Evolutionary conservation across 2,329 filamentous ascomycete species (phyloP).

Genomic region (Nemania sp.): DNA sequence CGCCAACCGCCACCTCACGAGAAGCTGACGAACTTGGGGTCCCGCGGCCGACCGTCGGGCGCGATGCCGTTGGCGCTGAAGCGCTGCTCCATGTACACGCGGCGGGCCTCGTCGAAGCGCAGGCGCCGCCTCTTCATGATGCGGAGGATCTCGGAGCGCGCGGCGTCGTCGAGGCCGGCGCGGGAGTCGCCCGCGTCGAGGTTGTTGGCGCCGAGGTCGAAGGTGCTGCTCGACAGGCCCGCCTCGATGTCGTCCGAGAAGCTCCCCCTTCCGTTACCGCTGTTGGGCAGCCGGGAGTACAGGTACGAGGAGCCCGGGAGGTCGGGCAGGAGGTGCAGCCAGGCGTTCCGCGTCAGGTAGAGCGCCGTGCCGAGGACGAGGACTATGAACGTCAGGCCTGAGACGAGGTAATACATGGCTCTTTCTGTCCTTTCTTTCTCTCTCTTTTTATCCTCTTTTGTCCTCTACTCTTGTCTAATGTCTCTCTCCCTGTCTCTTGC

Average conservation of each 20-base stretch:
- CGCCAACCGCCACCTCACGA: constrained; percentile 51
- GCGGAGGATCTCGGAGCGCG: constrained; percentile 79
- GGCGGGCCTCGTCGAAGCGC: constrained; percentile 87
- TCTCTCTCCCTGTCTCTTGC: too few relatives aligned
- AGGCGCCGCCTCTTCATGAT: constrained; percentile 89
- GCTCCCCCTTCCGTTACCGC: too few relatives aligned
- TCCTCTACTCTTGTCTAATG: too few relatives aligned
- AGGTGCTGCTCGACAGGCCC: constrained; percentile 80
- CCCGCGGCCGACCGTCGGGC: constrained; percentile 81
- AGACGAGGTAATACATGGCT: constrained; percentile 75
- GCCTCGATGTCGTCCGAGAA: constrained; percentile 88
- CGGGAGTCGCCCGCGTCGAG: constrained; percentile 78
- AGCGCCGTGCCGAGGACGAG: constrained; percentile 74
- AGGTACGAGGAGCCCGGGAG: constrained; percentile 48
- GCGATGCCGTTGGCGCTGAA: constrained; percentile 90
- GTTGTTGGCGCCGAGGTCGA: constrained; percentile 86
- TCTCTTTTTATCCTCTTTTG: too few relatives aligned
- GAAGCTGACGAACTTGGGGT: constrained; percentile 97
- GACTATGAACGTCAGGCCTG: constrained; percentile 72
- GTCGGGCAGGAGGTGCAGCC: constrained; percentile 70
- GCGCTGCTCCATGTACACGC: constrained; percentile 81
- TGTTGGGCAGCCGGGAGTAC: constrained; percentile 74
- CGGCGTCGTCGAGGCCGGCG: constrained; percentile 77
- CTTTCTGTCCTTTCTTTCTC: too few relatives aligned
- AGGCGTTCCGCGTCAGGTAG: constrained; percentile 79